Evolutionary conservation across 208 protist species (phyloP).

Genomic region (Trypanosoma grayi): DNA sequence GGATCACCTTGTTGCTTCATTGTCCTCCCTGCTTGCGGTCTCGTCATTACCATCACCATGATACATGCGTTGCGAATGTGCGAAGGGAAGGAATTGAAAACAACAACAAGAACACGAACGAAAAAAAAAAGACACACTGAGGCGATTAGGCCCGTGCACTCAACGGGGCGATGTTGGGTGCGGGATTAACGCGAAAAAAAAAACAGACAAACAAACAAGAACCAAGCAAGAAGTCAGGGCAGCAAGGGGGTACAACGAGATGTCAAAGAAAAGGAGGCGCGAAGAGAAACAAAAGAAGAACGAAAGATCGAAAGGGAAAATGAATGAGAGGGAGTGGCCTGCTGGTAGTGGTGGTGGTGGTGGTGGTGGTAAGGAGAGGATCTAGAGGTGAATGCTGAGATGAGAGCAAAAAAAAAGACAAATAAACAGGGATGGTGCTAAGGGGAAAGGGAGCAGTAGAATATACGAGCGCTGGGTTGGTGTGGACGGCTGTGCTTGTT

Average conservation of each 20-base stretch:
- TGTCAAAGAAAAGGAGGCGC: not conserved
- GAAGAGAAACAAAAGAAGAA: constrained; percentile 37
- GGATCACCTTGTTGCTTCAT: too few relatives aligned
- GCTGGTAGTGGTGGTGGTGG: too few relatives aligned
- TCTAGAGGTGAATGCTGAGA: not conserved
- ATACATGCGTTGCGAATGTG: too few relatives aligned
- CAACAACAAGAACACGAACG: constrained; percentile 9
- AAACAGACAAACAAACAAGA: not conserved
- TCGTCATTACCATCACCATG: too few relatives aligned
- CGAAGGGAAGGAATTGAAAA: not conserved
- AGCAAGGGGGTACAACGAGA: too few relatives aligned
- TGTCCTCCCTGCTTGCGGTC: too few relatives aligned
- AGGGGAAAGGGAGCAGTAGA: not conserved
- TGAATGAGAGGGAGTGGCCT: not conserved
- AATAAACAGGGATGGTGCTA: not conserved
- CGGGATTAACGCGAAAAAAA: constrained; percentile 1
- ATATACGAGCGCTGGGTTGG: not conserved
- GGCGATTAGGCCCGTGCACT: too few relatives aligned
- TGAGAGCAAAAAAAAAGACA: not conserved
- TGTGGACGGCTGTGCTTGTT: not conserved
- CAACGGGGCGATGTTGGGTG: too few relatives aligned
- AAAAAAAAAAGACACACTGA: too few relatives aligned
- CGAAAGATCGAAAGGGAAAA: constrained; percentile 10
- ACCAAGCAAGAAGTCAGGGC: too few relatives aligned
- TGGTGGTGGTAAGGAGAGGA: not conserved